Conservation (phyloP, 345 rosid species). For the Populus euphratica region DNA sequence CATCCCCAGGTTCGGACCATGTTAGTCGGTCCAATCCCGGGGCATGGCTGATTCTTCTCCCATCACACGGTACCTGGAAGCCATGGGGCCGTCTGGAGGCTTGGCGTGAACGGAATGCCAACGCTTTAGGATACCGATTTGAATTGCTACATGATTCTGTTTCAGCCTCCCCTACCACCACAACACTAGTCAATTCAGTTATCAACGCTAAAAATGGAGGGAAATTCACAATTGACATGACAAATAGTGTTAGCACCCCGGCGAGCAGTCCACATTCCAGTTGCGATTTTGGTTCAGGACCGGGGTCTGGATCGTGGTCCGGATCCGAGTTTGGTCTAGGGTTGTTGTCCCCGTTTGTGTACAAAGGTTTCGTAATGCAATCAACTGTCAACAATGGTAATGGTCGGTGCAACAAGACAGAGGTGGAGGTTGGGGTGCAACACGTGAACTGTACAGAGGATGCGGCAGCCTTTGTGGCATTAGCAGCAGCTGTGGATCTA, state of each 20-base stretch:
- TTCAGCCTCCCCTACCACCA: constrained; percentile 24
- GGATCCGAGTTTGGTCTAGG: constrained; percentile 61
- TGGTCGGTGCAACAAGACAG: constrained; percentile 50
- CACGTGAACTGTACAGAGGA: constrained; percentile 98
- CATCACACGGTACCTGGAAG: constrained; percentile 75
- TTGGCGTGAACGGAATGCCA: constrained; percentile 67
- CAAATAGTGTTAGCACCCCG: constrained; percentile 55
- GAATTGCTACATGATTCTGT: constrained; percentile 69
- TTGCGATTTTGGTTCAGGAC: constrained; percentile 66
- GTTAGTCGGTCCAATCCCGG: constrained; percentile 86
- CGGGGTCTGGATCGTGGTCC: constrained; percentile 45
- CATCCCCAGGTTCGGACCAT: constrained; percentile 76
- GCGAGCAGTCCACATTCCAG: constrained; percentile 72
- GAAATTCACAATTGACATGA: constrained; percentile 65
- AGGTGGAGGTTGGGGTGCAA: constrained; percentile 80
- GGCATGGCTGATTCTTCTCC: constrained; percentile 91
- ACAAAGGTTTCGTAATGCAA: constrained; percentile 85
- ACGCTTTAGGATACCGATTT: constrained; percentile 68
- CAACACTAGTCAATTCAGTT: constrained; percentile 38
- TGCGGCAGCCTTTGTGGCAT: constrained; percentile 86
- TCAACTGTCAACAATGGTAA: constrained; percentile 59
- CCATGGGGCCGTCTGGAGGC: constrained; percentile 96
- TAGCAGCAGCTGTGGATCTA: constrained; percentile 94
- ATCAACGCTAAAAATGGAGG: constrained; percentile 71
- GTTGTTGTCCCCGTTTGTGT: constrained; percentile 19